Base-by-base conservation (phyloP, 2,329 filamentous ascomycete species). In the Furcasterigmium furcatum region DNA sequence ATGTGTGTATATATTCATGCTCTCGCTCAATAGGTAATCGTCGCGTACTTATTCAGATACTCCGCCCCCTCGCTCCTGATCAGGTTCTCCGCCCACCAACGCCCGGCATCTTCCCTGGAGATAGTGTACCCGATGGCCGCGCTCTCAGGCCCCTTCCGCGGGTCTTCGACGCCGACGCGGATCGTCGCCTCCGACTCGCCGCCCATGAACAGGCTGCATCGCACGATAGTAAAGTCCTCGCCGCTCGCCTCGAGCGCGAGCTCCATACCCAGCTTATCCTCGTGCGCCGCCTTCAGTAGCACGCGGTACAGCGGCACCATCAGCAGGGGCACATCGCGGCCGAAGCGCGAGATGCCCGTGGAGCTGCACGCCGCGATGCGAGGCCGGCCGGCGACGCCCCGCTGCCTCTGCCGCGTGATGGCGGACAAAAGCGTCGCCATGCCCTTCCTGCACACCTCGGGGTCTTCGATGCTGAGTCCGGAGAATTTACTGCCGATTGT, bases 231-330 rank as follows among this genome's bases (percentile, higher is more conserved):
- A 55, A 56, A 68, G 14, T 46, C 35, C 47, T 58, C 57, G n/a
- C 48, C 49, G 35, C 54, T 55, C 5, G 36, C 52, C 8, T 59
- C 42, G n/a, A 71, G 46, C 5, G 57, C n/a, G 5, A 59, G 53
- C 57, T 76, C 73, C 71, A 75, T 72, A 16, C 52, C 60, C 44
- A 55, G 59, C 63, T 76, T 76, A 49, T 76, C 73, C 39, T 45
- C 51, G 51, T 73, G 71, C 19, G 72, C 62, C 10, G 55, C 56
- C 34, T 54, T 53, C 19, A 74, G 53, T 45, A 69, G 34, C 39
- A 58, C 53, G 29, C 65, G 58, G 52, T 76, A 76, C 40, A 76
- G 36, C n/a, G 70, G 70, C 8, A 63, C 39, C 50, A 73, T 58
- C 2, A 59, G 45, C 7, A 67, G 43, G 1, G 73, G 72, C 19